These are phyloP conservation scores for Paramecium sexaurelia DNA, from an alignment of 73 alveolate species.

Conservation along the genomic window DNA sequence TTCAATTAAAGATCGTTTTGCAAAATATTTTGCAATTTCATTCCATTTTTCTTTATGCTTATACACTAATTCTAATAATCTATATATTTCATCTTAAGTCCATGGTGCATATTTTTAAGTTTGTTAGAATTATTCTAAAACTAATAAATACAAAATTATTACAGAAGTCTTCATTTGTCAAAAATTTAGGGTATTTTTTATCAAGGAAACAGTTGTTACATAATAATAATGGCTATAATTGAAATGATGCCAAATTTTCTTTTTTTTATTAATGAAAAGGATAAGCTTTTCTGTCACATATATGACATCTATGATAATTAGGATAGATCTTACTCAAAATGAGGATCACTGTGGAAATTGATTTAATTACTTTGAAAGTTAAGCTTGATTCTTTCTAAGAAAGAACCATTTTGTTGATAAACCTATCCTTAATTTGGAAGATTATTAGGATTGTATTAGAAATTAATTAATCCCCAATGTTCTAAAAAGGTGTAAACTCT, in stretches of 20 bases:
- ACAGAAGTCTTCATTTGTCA: conserved; percentile 13
- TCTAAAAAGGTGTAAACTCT: conserved; percentile 76
- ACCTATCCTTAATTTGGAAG: conserved; percentile 71
- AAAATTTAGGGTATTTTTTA: background rate
- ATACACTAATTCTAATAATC: conserved; percentile 8
- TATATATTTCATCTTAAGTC: background rate
- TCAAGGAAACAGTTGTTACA: background rate
- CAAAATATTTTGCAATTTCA: conserved; percentile 32
- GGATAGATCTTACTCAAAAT: background rate
- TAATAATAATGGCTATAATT: background rate
- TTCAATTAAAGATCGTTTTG: conserved; percentile 16
- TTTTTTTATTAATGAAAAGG: background rate
- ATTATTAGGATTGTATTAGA: conserved; percentile 67
- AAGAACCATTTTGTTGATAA: conserved; percentile 58
- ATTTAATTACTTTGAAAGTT: conserved; percentile 29
- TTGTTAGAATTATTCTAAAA: background rate
- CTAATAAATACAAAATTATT: background rate
- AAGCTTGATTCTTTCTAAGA: conserved; percentile 11
- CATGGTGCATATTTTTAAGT: conserved; percentile 38
- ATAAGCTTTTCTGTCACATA: background rate
- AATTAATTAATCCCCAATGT: conserved; percentile 84
- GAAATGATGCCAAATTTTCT: background rate
- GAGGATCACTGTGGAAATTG: conserved; percentile 4
- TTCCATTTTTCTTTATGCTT: conserved; percentile 42
- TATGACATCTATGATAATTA: conserved; percentile 6